These are phyloP conservation scores for Pestalotiopsis sp. DNA, from an alignment of 2,329 filamentous ascomycete species.

Conservation along the genomic window DNA sequence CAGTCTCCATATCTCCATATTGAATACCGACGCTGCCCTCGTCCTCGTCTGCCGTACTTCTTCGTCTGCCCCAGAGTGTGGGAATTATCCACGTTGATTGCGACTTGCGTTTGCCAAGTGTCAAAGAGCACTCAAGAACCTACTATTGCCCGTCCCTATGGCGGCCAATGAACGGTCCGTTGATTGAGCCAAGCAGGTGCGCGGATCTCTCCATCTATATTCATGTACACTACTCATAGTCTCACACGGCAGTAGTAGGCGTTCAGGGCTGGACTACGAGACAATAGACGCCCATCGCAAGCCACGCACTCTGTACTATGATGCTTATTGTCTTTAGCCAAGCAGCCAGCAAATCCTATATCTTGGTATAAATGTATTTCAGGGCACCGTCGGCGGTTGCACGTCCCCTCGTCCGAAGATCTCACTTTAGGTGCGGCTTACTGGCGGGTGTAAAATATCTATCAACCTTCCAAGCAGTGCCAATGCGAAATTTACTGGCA, in stretches of 20 bases:
- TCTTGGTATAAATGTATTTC: neutral
- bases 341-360: neutral
- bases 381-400: neutral
- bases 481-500: neutral
- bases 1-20: neutral
- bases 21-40: neutral
- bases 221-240: neutral
- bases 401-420: conserved; percentile 7
- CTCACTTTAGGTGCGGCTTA: neutral
- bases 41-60: neutral
- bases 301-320: neutral
- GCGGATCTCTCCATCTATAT: neutral
- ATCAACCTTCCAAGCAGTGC: conserved; percentile 7
- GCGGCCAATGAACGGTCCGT: neutral
- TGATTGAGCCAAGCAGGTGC: neutral
- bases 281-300: neutral
- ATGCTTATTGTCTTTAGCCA: neutral
- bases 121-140: neutral
- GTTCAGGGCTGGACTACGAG: neutral
- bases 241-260: neutral
- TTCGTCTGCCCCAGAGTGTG: neutral
- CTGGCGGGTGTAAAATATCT: neutral
- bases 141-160: neutral
- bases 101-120: neutral
- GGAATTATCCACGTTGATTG: neutral